phyloP scores from a whole-genome alignment of 1,284 basidiomycete genomes.

The Fistulina hepatica region DNA sequence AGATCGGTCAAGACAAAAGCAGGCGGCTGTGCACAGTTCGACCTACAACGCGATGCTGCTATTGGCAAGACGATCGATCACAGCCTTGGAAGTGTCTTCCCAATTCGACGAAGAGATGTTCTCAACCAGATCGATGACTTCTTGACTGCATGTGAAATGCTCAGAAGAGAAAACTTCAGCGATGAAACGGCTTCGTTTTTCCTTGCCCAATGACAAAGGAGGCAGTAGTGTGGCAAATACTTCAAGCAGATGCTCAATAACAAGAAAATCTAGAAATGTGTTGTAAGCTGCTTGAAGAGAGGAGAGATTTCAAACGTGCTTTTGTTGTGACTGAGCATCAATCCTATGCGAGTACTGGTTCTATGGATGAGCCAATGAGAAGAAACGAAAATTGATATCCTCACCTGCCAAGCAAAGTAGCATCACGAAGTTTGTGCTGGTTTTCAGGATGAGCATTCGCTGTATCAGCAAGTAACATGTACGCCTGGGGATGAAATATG shows the following conservation, averaged over 20 bases:
- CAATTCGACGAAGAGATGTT: constrained; percentile 5
- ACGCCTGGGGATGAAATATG: not conserved
- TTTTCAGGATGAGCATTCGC: not conserved
- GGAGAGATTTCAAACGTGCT: constrained; percentile 16
- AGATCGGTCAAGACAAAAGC: constrained; percentile 6
- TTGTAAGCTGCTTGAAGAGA: not conserved
- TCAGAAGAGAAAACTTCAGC: constrained; percentile 35
- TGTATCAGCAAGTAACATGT: not conserved
- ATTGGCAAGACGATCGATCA: constrained; percentile 6
- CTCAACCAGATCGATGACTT: constrained; percentile 39
- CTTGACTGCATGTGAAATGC: constrained; percentile 24
- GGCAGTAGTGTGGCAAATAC: constrained; percentile 47
- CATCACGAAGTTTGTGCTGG: not conserved
- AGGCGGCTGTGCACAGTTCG: not conserved
- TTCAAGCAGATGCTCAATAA: constrained; percentile 43
- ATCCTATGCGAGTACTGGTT: constrained; percentile 24
- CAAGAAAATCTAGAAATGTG: constrained; percentile 36
- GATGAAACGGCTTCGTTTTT: constrained; percentile 36
- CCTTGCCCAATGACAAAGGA: constrained; percentile 26
- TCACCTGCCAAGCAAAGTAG: not conserved
- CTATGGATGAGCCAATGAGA: not conserved
- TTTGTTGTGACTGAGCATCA: constrained; percentile 22
- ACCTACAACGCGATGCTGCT: not conserved
- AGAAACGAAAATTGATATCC: not conserved
- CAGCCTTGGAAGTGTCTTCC: constrained; percentile 39